These are phyloP conservation scores for Colletotrichum sidae DNA, from an alignment of 2,329 filamentous ascomycete genomes.

Conservation along the genomic window DNA sequence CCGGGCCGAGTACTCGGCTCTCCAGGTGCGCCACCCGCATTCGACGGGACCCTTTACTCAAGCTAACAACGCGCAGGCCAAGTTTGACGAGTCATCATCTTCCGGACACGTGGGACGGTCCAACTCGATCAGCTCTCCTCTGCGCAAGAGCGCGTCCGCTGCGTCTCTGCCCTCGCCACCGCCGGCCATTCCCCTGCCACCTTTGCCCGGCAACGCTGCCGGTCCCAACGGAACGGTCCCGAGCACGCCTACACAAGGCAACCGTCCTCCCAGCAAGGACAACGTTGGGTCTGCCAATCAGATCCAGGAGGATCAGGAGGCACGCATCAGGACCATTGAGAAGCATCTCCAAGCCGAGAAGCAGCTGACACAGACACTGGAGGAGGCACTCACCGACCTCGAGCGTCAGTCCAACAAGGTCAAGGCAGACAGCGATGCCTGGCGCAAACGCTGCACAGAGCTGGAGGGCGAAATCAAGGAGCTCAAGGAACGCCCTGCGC, in stretches of 20 bases:
- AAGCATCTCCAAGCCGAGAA: conserved; percentile 97
- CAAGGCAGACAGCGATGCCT: conserved; percentile 89
- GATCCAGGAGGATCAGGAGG: conserved; percentile 93
- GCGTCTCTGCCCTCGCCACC: conserved; percentile 91
- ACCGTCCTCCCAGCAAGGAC: conserved; percentile 85
- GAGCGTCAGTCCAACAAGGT: conserved; percentile 93
- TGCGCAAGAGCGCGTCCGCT: conserved; percentile 87
- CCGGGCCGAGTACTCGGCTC: conserved; percentile 76
- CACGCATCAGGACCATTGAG: conserved; percentile 93
- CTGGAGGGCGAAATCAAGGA: conserved; percentile 80
- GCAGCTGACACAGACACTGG: conserved; percentile 92
- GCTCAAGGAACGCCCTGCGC: conserved; percentile 62
- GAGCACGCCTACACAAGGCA: conserved; percentile 64
- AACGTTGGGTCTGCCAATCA: conserved; percentile 74
- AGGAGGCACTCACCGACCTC: conserved; percentile 94
- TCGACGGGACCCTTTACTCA: neutral
- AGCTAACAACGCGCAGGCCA: conserved; percentile 60
- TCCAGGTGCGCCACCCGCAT: conserved; percentile 73
- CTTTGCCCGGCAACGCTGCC: conserved; percentile 75
- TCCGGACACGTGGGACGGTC: conserved; percentile 64
- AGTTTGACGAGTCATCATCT: conserved; percentile 17
- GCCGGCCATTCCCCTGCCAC: conserved; percentile 94
- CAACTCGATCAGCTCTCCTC: conserved; percentile 72
- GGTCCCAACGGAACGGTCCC: conserved; percentile 52
- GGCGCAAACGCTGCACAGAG: conserved; percentile 85